These are phyloP conservation scores for Rhodotorula sp. DNA, from an alignment of 1,284 basidiomycete species.

Conservation along the genomic window DNA sequence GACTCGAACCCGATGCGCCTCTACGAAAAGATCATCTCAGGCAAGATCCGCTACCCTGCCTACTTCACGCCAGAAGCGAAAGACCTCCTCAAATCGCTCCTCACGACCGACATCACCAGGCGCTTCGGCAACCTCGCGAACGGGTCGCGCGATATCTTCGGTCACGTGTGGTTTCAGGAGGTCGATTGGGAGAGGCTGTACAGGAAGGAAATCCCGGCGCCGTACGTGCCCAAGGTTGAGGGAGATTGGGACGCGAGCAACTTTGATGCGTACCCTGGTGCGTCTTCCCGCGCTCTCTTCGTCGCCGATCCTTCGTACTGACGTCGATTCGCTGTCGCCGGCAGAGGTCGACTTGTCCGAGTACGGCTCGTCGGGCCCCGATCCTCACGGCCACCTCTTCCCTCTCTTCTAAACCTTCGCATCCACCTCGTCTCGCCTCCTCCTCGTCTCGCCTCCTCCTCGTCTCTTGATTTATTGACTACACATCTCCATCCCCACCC, in stretches of 20 bases:
- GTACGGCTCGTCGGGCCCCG: slow-evolving; percentile 43
- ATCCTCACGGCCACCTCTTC: slow-evolving; percentile 45
- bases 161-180: slow-evolving; percentile 94
- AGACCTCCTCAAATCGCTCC: slow-evolving; percentile 83
- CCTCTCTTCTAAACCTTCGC: slow-evolving; percentile 14
- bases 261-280: slow-evolving; percentile 45
- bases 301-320: no score
- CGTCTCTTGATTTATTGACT: not conserved
- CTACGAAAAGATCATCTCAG: slow-evolving; percentile 90
- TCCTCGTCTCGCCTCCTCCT: no score
- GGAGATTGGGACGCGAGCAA: slow-evolving; percentile 50
- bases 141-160: slow-evolving; percentile 93
- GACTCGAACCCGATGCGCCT: slow-evolving; percentile 67
- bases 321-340: no score
- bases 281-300: not conserved
- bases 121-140: slow-evolving; percentile 89
- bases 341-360: slow-evolving; percentile 41
- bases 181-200: slow-evolving; percentile 89
- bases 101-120: slow-evolving; percentile 85
- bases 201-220: slow-evolving; percentile 87
- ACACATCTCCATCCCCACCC: not conserved
- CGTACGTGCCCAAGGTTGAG: slow-evolving; percentile 69
- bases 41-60: slow-evolving; percentile 83
- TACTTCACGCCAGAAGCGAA: slow-evolving; percentile 79
- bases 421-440: not conserved